Evolutionary conservation across 73 alveolate species (phyloP).

Genomic region (Symbiodinium natans): DNA sequence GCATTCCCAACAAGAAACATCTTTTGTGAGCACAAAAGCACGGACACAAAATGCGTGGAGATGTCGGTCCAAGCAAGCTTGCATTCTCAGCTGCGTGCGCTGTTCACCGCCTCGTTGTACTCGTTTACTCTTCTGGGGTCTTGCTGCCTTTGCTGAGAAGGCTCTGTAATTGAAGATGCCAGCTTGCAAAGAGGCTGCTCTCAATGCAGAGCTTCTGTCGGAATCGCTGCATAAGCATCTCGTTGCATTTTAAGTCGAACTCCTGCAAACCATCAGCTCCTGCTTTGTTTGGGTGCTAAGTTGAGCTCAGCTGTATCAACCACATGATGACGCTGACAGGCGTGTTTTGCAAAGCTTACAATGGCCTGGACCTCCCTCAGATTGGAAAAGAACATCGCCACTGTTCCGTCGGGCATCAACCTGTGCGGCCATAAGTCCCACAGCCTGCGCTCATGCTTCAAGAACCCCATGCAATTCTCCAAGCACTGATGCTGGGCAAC

Average conservation of each 20-base stretch:
- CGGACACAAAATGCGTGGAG: too few species aligned
- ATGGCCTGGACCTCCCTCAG: conserved; percentile 70
- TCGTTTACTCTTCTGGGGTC: not conserved
- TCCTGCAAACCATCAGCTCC: conserved; percentile 55
- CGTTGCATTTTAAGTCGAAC: not conserved
- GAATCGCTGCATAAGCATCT: not conserved
- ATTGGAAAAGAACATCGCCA: not conserved
- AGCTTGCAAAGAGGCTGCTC: not conserved
- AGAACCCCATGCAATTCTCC: too few species aligned
- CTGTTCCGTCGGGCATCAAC: not conserved
- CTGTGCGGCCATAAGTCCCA: conserved; percentile 73
- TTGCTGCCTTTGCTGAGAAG: not conserved
- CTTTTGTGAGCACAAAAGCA: too few species aligned
- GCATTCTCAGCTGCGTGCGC: not conserved
- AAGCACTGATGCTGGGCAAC: not conserved
- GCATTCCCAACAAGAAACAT: too few species aligned
- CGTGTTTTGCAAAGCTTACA: too few species aligned
- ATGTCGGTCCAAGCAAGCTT: too few species aligned
- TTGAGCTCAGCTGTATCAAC: too few species aligned
- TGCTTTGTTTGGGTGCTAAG: not conserved
- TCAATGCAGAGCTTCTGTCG: not conserved
- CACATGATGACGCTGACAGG: too few species aligned
- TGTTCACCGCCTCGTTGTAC: not conserved
- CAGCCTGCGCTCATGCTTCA: not conserved
- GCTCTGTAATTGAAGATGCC: not conserved